Conservation (phyloP, 2,329 filamentous ascomycete species). For the Phialophora verrucosa region DNA sequence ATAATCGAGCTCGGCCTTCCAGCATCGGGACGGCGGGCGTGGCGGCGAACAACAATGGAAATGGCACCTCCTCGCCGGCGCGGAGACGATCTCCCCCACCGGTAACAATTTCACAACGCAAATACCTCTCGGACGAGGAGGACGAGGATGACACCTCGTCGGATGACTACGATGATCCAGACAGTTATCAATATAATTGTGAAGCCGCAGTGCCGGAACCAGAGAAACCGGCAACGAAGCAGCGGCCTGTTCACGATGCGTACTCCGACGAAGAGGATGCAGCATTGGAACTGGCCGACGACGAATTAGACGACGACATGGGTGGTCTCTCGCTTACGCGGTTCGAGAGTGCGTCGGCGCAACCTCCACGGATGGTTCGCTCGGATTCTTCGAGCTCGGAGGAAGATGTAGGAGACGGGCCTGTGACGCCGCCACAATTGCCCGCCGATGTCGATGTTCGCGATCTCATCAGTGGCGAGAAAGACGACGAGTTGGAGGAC, state of each 20-base stretch:
- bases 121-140: constrained; percentile 18
- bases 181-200: constrained; percentile 11
- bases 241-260: constrained; percentile 22
- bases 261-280: constrained; percentile 35
- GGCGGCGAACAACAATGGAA: constrained; percentile 17
- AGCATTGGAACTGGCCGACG: constrained; percentile 4
- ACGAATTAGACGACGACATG: constrained; percentile 32
- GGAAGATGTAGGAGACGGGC: constrained; percentile 25
- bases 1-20: constrained; percentile 33
- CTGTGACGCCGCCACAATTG: constrained; percentile 31
- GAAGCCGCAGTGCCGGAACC: background rate
- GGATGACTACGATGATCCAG: constrained; percentile 35
- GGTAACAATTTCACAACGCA: background rate
- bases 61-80: constrained; percentile 22
- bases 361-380: constrained; percentile 32
- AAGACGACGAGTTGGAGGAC: constrained; percentile 29
- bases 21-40: constrained; percentile 20
- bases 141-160: constrained; percentile 26
- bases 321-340: constrained; percentile 30
- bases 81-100: constrained; percentile 31
- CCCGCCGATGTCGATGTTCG: constrained; percentile 31
- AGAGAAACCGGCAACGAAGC: constrained; percentile 12
- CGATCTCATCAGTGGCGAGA: constrained; percentile 30
- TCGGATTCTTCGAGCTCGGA: constrained; percentile 24
- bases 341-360: constrained; percentile 32